Evolutionary conservation across 441 rosid species (phyloP).

Genomic region (Populus hybrid): DNA sequence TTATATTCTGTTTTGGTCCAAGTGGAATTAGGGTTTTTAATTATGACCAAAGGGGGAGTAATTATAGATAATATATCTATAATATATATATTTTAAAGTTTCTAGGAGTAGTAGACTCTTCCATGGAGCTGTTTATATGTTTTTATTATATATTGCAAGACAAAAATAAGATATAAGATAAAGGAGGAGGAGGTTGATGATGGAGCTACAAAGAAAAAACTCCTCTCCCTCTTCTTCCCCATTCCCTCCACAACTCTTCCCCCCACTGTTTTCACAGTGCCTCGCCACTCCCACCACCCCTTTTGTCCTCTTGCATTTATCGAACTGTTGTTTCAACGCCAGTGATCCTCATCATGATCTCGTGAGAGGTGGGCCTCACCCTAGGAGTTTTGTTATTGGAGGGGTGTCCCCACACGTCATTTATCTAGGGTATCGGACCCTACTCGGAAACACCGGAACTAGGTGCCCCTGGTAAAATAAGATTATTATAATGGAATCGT

Average conservation of each 20-base stretch:
- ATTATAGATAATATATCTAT: slow-evolving; percentile 25
- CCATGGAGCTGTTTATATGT: slow-evolving; percentile 52
- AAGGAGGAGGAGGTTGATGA: neutral
- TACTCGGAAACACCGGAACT: too few species aligned
- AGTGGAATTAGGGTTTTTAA: slow-evolving; percentile 40
- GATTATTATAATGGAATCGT: too few species aligned
- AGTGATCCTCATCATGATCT: neutral
- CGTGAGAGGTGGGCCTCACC: neutral
- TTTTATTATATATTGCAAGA: slow-evolving; percentile 36
- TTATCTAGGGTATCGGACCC: neutral
- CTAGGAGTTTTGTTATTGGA: neutral
- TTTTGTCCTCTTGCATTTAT: too few species aligned
- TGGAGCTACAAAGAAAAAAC: slow-evolving; percentile 1
- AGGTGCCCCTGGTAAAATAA: too few species aligned
- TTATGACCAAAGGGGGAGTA: slow-evolving; percentile 29
- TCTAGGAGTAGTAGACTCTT: slow-evolving; percentile 21
- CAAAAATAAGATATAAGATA: slow-evolving; percentile 22
- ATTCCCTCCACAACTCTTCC: slow-evolving; percentile 3
- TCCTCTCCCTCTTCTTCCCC: slow-evolving; percentile 24
- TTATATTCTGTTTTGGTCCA: slow-evolving; percentile 25
- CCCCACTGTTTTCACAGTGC: too few species aligned
- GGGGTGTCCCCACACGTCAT: neutral
- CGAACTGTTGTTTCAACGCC: too few species aligned
- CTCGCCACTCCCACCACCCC: too few species aligned
- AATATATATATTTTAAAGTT: slow-evolving; percentile 14